phyloP scores from a whole-genome alignment of 306 rosid genomes.

The Malus orientalis region DNA sequence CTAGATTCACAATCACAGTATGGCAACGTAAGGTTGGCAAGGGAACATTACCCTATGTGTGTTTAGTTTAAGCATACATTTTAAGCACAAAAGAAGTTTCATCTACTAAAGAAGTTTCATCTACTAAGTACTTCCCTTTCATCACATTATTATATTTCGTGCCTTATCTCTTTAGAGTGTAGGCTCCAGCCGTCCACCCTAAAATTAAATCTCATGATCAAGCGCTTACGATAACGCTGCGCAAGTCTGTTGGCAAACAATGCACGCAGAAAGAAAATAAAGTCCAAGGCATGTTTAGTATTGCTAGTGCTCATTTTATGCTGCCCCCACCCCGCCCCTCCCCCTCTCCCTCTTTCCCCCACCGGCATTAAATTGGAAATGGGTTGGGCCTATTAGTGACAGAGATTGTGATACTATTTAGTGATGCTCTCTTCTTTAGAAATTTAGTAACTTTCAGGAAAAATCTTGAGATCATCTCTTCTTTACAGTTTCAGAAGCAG shows the following conservation, averaged over 20 bases:
- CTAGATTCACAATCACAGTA: neutral
- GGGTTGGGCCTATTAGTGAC: neutral
- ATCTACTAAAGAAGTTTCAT: neutral
- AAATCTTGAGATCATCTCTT: constrained; percentile 12
- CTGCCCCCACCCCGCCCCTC: neutral
- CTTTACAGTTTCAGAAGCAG: constrained; percentile 43
- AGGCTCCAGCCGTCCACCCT: neutral
- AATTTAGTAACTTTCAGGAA: neutral
- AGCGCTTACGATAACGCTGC: neutral
- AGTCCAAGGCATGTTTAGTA: neutral
- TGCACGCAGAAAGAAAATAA: neutral
- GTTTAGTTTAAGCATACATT: neutral
- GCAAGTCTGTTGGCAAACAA: neutral
- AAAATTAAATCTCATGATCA: neutral
- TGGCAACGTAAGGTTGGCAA: neutral
- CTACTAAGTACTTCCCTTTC: neutral
- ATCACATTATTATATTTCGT: neutral
- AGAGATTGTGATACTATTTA: neutral
- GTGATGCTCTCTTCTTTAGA: neutral
- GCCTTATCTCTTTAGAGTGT: neutral
- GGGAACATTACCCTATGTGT: neutral
- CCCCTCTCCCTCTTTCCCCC: neutral
- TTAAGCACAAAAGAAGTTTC: no score
- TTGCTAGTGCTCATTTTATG: neutral
- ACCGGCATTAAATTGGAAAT: neutral